Percentiles rank a stretch among this genome's conserved stretches.
phyloP scores from a whole-genome alignment of 768 basidiomycete species.

The Trametes elegans region DNA sequence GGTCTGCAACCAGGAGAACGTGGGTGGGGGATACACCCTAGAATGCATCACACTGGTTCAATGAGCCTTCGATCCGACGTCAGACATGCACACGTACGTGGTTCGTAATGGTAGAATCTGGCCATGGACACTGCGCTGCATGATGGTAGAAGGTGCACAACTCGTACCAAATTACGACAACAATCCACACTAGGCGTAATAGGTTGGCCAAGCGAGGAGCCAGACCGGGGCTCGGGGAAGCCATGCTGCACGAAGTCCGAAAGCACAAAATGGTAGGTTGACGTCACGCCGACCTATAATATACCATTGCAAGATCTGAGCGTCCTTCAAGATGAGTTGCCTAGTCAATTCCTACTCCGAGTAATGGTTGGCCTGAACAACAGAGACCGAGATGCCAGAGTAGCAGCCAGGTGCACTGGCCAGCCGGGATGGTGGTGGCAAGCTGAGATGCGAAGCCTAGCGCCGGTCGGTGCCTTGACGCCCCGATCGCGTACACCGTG shows the following conservation, averaged over 20 bases:
- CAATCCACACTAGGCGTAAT: slow-evolving; percentile 59
- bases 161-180: slow-evolving; percentile 71
- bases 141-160: slow-evolving; percentile 51
- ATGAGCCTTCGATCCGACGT: slow-evolving; percentile 8
- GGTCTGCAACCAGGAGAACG: slow-evolving; percentile 84
- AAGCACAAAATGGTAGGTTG: background rate
- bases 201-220: slow-evolving; percentile 37
- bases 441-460: background rate
- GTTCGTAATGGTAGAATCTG: background rate
- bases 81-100: slow-evolving; percentile 8
- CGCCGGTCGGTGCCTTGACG: background rate
- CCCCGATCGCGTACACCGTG: slow-evolving; percentile 12
- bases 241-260: background rate
- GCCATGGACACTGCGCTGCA: slow-evolving; percentile 48
- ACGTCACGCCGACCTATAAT: background rate
- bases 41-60: slow-evolving; percentile 15
- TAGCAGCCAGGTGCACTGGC: too few species aligned
- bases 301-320: too few species aligned
- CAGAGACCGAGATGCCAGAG: too few species aligned
- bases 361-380: too few species aligned
- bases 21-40: slow-evolving; percentile 36
- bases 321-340: too few species aligned
- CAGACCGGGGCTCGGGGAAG: background rate
- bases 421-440: too few species aligned
- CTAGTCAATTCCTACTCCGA: too few species aligned